phyloP scores from a whole-genome alignment of 352 stramenopile genomes.

The Achlya hypogyna region DNA sequence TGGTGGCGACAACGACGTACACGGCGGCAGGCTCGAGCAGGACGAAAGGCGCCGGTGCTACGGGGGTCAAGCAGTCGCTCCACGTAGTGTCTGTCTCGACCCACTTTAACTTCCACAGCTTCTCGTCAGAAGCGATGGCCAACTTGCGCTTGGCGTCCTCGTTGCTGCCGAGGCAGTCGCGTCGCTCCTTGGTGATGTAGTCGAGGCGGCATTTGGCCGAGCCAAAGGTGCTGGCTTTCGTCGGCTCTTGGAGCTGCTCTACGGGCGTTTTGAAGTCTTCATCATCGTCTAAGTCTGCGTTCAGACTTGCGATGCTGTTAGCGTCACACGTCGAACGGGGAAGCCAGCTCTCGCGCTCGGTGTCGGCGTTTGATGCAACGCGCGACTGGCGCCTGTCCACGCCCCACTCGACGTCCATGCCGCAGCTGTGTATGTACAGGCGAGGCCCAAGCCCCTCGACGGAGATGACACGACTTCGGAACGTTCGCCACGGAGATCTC shows the following conservation, averaged over 20 bases:
- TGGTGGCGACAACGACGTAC: neutral
- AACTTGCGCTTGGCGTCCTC: neutral
- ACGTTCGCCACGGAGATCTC: neutral
- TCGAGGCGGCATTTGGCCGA: neutral
- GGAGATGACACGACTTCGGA: neutral
- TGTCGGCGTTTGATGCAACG: neutral
- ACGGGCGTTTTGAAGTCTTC: too few species aligned
- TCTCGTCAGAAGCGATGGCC: neutral
- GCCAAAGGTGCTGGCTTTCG: too few species aligned
- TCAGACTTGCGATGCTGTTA: neutral
- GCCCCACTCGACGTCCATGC: neutral
- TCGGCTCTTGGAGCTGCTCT: too few species aligned
- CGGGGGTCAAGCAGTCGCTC: neutral
- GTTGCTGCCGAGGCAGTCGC: neutral
- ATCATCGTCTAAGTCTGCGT: neutral
- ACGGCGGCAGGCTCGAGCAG: neutral
- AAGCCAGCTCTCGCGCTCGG: slow-evolving; percentile 15
- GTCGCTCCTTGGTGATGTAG: neutral
- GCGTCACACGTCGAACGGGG: slow-evolving; percentile 12
- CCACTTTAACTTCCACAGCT: neutral
- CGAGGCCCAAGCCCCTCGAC: neutral
- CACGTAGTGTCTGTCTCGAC: neutral
- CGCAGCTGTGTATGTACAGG: neutral
- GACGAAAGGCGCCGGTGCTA: neutral
- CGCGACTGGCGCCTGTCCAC: too few species aligned